Conservation (phyloP, 139 green algal genomes). For the Chlorella sp. region DNA sequence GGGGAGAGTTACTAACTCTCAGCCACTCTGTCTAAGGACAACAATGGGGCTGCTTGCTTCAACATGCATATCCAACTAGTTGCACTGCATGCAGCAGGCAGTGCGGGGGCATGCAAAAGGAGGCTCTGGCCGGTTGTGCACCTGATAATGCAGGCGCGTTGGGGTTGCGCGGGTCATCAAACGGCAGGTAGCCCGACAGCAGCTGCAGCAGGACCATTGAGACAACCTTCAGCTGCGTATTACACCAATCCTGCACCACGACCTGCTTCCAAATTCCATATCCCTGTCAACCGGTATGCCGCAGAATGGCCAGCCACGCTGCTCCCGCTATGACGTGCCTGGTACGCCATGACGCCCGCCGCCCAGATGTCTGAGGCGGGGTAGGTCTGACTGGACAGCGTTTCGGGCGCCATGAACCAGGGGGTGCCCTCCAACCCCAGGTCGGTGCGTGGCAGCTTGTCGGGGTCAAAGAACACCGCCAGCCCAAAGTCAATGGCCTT, state of each 20-base stretch:
- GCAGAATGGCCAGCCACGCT: no score
- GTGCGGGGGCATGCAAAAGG: not conserved
- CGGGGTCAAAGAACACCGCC: conserved; percentile 80
- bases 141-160: conserved; percentile 70
- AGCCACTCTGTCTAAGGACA: no score
- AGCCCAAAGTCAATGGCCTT: conserved; percentile 97
- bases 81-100: not conserved
- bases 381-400: conserved; percentile 71
- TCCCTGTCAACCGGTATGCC: no score
- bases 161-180: conserved; percentile 82
- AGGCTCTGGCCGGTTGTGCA: not conserved
- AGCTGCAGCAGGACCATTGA: no score
- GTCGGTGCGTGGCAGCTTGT: conserved; percentile 74
- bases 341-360: conserved; percentile 89
- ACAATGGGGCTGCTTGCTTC: no score
- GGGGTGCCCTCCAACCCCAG: conserved; percentile 92
- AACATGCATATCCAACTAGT: not conserved
- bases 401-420: conserved; percentile 87
- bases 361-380: conserved; percentile 86
- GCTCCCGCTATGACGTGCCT: conserved; percentile 34
- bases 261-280: no score
- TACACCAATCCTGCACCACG: no score
- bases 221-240: no score
- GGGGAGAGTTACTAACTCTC: no score
- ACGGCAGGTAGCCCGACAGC: conserved; percentile 82